Base-by-base conservation (phyloP, 257 asterid genomes). In the Cynanchum wilfordii region DNA sequence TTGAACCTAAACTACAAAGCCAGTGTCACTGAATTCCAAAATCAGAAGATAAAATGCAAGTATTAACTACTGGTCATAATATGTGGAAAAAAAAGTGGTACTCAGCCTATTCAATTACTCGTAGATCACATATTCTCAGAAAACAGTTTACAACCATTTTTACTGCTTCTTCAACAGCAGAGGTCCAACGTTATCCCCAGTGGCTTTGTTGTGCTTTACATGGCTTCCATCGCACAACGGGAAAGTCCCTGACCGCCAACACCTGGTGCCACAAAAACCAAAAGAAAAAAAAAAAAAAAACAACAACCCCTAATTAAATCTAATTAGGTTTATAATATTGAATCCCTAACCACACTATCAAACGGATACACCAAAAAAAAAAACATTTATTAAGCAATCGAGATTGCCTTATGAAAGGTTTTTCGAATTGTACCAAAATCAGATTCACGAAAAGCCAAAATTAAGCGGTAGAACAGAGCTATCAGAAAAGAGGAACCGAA, bases 161-260 rank as follows among this genome's bases (percentile, higher is more conserved):
- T 38, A 85, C 86, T 89, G 52, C 80, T 85, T 91, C 89, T 93
- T 93, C 84, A 93, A 76, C 76, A 93, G 90, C 87, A 93, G 75
- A 65, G 98, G 97, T 52, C 98, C 98, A 69, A 93, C 97, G 6
- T 91, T 93, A 74, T 93, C 98, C n/a, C 96, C 97, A 0, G 85
- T 87, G 7, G 89, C 96, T 84, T 93, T 93, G 73, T 93, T 93
- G 88, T 93, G 98, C 83, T 93, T 93, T 84, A 88, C 79, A 47
- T 93, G 98, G 65, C 80, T 70, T 77, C 97, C 98, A 57, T 93
- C 96, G 59, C 98, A 93, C n/a, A 93, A 75, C 5, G 97, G 98
- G 71, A 93, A 93, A 1, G 96, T 88, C 82, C 89, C 92, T 0
- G 98, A 93, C 81, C 97, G 86, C 98, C 98, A 93, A 72, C 98